phyloP scores from a whole-genome alignment of 176 grass and related monocot genomes.

The Otatea glauca region DNA sequence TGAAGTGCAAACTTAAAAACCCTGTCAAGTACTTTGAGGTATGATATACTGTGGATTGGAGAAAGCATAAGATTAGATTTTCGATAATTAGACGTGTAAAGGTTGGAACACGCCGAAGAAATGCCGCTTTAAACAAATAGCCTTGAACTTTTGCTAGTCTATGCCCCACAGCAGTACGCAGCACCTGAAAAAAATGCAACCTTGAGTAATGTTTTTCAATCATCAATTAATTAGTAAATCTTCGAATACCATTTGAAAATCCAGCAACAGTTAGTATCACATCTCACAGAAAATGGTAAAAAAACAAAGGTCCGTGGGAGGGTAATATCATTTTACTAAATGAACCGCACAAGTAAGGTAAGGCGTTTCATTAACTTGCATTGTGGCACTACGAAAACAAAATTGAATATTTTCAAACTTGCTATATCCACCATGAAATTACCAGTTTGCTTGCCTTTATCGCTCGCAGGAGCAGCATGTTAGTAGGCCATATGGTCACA shows the following conservation, averaged over 20 bases:
- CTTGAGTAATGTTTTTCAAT: constrained; percentile 23
- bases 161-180: constrained; percentile 88
- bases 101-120: constrained; percentile 80
- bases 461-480: constrained; percentile 16
- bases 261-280: not conserved
- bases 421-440: not conserved
- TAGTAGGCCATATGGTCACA: not conserved
- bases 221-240: constrained; percentile 18
- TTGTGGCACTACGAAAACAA: not conserved
- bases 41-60: constrained; percentile 81
- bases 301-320: not conserved
- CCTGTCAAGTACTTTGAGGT: constrained; percentile 93
- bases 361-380: not conserved
- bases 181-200: constrained; percentile 59
- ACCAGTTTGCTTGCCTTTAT: not conserved
- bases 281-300: not conserved
- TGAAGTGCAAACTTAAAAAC: constrained; percentile 79
- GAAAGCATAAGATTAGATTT: constrained; percentile 88
- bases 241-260: constrained; percentile 7
- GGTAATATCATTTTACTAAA: constrained; percentile 21
- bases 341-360: not conserved
- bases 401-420: not conserved
- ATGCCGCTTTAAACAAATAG: constrained; percentile 94
- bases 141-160: constrained; percentile 96
- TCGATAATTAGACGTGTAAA: constrained; percentile 85